Evolutionary conservation across 2,329 filamentous ascomycete species (phyloP).

Genomic region (Zasmidium angulare): DNA sequence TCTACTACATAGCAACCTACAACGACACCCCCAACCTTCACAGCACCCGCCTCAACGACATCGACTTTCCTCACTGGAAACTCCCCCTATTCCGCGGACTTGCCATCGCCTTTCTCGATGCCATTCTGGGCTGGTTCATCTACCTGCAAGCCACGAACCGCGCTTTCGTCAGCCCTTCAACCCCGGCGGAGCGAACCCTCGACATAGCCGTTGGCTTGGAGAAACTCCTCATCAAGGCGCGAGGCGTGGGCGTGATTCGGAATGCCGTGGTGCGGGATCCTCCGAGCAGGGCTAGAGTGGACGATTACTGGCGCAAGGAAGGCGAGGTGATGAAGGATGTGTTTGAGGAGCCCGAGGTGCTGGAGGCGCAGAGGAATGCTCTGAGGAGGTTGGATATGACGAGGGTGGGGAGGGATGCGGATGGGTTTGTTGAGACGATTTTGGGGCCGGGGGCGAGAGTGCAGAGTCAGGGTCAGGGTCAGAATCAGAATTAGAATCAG

Average conservation of each 20-base stretch:
- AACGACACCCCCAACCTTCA: conserved; percentile 64
- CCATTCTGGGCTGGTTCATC: conserved; percentile 61
- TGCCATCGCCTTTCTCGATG: conserved; percentile 65
- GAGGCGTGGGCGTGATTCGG: conserved; percentile 70
- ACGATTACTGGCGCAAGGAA: conserved; percentile 80
- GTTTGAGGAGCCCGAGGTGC: conserved; percentile 75
- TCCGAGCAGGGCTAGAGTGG: conserved; percentile 63
- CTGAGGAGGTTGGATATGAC: conserved; percentile 64
- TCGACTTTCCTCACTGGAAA: conserved; percentile 72
- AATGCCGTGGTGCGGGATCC: conserved; percentile 78
- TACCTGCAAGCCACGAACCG: conserved; percentile 80
- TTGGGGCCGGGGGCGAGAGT: conserved; percentile 3
- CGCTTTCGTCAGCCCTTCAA: conserved; percentile 65
- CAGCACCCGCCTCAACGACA: conserved; percentile 58
- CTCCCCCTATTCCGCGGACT: conserved; percentile 63
- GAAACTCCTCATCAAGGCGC: conserved; percentile 64
- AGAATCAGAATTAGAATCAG: too few relatives aligned
- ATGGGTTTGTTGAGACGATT: conserved; percentile 51
- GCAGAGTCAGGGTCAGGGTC: too few relatives aligned
- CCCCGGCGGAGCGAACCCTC: conserved; percentile 67
- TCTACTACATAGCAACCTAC: conserved; percentile 66
- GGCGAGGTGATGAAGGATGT: conserved; percentile 68
- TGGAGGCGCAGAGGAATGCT: conserved; percentile 69
- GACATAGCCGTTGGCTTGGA: conserved; percentile 57
- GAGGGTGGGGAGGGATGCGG: conserved; percentile 63